These are phyloP conservation scores for Termitomyces sp. DNA, from an alignment of 768 basidiomycete species.

Conservation along the genomic window DNA sequence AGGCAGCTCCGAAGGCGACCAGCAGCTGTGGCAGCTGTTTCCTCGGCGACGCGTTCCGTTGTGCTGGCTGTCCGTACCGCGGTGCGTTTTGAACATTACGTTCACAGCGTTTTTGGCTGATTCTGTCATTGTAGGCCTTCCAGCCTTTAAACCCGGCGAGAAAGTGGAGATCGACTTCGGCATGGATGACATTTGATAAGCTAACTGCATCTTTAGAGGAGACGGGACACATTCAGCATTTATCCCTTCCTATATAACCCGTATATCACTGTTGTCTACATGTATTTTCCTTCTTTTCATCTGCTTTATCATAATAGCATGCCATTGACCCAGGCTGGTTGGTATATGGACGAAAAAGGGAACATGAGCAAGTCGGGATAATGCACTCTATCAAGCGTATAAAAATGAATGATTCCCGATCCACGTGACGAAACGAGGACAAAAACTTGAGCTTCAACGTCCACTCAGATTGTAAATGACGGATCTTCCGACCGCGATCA, in stretches of 20 bases:
- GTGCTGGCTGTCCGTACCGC: conserved; percentile 91
- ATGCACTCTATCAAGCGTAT: too few species aligned
- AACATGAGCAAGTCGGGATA: not conserved
- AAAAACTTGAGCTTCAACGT: not conserved
- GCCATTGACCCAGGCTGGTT: not conserved
- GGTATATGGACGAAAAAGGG: not conserved
- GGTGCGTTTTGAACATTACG: conserved; percentile 52
- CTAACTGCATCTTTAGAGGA: not conserved
- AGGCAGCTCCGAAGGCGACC: conserved; percentile 78
- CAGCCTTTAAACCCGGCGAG: conserved; percentile 97
- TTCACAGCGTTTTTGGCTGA: conserved; percentile 1
- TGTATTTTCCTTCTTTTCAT: not conserved
- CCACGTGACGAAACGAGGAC: not conserved
- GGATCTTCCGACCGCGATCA: not conserved
- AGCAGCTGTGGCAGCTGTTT: conserved; percentile 98
- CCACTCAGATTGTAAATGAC: conserved; percentile 6
- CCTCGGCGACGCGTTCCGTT: conserved; percentile 96
- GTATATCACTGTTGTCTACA: not conserved
- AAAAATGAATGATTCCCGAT: not conserved
- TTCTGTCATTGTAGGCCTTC: conserved; percentile 61
- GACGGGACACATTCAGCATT: not conserved
- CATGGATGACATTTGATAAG: conserved; percentile 78
- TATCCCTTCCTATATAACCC: not conserved
- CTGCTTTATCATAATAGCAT: not conserved
- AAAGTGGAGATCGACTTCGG: conserved; percentile 89